Evolutionary conservation across 495 filamentous ascomycete species (phyloP), one percentile per base, ranked within the genome.

Genomic region (Penicillium flavigenum): DNA sequence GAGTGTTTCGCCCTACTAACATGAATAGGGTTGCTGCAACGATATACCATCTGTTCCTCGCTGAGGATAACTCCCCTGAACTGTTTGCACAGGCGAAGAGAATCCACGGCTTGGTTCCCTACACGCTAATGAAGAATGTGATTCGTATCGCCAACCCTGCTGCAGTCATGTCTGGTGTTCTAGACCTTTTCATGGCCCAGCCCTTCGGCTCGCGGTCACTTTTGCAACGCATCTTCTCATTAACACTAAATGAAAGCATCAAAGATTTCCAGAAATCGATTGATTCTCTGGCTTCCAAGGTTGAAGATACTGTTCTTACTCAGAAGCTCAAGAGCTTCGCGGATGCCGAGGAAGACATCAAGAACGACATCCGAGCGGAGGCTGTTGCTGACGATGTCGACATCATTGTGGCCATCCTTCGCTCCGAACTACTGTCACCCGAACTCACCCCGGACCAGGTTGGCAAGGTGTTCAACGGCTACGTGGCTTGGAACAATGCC

Each of bases 31-130:
- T 98, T 42, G 94, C 94, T 7, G 94, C 94, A 22, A 97, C 94
- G 14, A 84, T 98, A 36, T 98, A 98, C 69, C 94, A 98, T 71
- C 77, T 98, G 31, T 98, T 98, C 81, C 82, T 98, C 41, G 94
- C 94, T 36, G 94, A 98, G 70, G 94, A 98, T 67, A 98, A 98
- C 71, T 96, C 92, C 3, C 90, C 92, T 8, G 94, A 98, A 62
- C 68, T 98, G 34, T 96, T 98, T 72, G 92, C 92, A 4, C 95
- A 98, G 67, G 86, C 87, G 3, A 97, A 93, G 73, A 81, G 86
- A 56, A 96, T 98, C 36, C 94, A 98, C 65, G 94, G 91, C 0
- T 80, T 97, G 47, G 87, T 98, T 32, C 94, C 94, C 0, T 98
- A 98, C 67, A 88, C 85, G 0, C 73, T 96, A 56, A 76, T 98